Percentiles rank a stretch among this genome's conserved stretches.
Conservation (phyloP, 2,329 filamentous ascomycete genomes). For the Trichoderma gracile region DNA sequence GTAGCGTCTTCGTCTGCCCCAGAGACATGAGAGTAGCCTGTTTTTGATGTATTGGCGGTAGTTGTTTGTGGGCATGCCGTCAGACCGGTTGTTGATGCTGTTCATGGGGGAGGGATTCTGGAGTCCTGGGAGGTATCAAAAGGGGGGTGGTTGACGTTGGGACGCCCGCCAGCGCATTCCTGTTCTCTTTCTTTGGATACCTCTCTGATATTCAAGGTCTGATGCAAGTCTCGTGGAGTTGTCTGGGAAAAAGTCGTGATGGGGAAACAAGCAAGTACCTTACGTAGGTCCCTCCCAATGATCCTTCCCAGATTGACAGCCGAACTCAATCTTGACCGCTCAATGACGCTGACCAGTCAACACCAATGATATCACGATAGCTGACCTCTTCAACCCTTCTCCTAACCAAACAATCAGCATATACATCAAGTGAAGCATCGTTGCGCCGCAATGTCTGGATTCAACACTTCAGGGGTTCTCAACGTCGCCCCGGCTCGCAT, state of each 20-base stretch:
- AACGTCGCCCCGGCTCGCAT: not conserved
- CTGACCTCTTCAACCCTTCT: not conserved
- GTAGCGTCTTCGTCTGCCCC: not conserved
- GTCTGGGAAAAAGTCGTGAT: not conserved
- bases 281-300: not conserved
- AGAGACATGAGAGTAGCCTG: not conserved
- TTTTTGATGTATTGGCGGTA: not conserved
- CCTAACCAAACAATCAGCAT: not conserved
- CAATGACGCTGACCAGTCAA: not conserved
- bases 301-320: not conserved
- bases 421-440: not conserved
- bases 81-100: not conserved
- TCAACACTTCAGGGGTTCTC: constrained; percentile 17
- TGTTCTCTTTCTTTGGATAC: not conserved
- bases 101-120: not conserved
- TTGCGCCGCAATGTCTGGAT: constrained; percentile 7
- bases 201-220: too few relatives aligned
- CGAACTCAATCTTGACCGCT: constrained; percentile 1
- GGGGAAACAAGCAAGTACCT: not conserved
- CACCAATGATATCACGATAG: too few relatives aligned
- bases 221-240: too few relatives aligned
- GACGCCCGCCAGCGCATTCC: not conserved
- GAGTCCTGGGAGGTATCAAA: too few relatives aligned
- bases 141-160: too few relatives aligned
- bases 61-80: not conserved